Evolutionary conservation across 352 stramenopile genomes (phyloP).

Genomic region (Globisporangium cederbergense): DNA sequence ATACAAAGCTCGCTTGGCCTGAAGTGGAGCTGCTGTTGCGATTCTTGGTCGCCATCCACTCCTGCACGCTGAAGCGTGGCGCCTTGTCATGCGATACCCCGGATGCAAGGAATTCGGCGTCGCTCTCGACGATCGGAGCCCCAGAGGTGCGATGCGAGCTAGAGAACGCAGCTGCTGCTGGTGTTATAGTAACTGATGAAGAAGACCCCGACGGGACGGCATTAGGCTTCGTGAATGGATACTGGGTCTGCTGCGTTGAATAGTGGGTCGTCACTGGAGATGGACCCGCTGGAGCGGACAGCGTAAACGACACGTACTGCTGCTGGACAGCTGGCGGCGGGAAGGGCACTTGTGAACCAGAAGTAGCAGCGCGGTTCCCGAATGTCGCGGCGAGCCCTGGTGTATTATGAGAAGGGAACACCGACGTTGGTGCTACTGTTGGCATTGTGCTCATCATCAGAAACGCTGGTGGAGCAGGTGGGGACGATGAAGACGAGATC

Average conservation of each 20-base stretch:
- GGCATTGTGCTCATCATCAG: neutral
- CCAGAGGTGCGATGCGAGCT: neutral
- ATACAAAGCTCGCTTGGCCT: constrained; percentile 22
- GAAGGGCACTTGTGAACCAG: neutral
- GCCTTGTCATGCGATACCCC: constrained; percentile 73
- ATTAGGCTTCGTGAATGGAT: neutral
- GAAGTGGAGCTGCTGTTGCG: constrained; percentile 23
- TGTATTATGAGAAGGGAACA: constrained; percentile 4
- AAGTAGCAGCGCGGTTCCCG: neutral
- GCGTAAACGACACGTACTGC: neutral
- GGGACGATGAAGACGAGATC: neutral
- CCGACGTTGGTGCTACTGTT: constrained; percentile 7
- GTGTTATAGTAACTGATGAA: neutral
- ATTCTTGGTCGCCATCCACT: constrained; percentile 71
- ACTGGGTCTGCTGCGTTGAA: neutral
- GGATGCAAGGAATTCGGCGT: constrained; percentile 46
- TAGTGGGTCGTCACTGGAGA: neutral
- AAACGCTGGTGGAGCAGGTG: neutral
- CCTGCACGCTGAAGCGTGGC: constrained; percentile 59
- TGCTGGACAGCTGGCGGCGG: neutral
- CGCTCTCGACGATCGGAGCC: constrained; percentile 30
- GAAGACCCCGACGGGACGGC: neutral
- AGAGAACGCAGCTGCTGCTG: neutral
- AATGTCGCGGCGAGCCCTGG: neutral
- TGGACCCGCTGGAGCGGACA: neutral